Base-by-base conservation (phyloP, 805 yeast species). In the Metschnikowia aberdeeniae region DNA sequence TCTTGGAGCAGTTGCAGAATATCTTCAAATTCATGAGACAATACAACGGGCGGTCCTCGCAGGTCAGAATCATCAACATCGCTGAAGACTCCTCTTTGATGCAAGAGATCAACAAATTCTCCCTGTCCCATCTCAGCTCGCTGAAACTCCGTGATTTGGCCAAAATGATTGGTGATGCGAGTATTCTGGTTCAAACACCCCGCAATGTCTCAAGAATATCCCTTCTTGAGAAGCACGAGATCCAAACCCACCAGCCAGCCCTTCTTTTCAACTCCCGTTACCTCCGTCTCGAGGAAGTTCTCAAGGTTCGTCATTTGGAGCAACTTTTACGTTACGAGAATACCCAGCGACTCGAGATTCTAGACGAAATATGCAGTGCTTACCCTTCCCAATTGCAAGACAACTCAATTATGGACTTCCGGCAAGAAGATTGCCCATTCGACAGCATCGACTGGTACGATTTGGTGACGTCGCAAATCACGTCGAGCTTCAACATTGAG, bases 231-330 rank as follows among this genome's bases (percentile, higher is more conserved):
- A 31, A 45, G 2, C 62, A 64, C 43, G 60, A 57, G 5, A 54
- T 76, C 5, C 64, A 70, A 1, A 53, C 61, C 27, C 60, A 64
- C 8, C 62, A 59, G 24, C 57, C 72, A 1, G 75, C 73, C 45
- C 38, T 82, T 7, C 56, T 78, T 7, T 53, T 80, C 20, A 81
- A 81, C 54, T 85, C 89, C 11, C 72, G 89, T 58, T 61, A 66
- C 74, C 43, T 72, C 59, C 52, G 65, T 65, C 27, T 66, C 48
- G 45, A 51, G 37, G n/a, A 58, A 43, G 36, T 62, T 42, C 52
- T 57, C 45, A 4, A 54, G 53, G 14, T 36, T 2, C 46, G 51
- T 0, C 68, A 70, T 3, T 54, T 80, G 31, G 63, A 63, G 8
- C 58, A 61, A 17, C 59, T 82, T 2, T 50, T 75, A 1, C 68